Conservation (phyloP, 371 early-diverging fungal species). For the Smittium culicis region DNA sequence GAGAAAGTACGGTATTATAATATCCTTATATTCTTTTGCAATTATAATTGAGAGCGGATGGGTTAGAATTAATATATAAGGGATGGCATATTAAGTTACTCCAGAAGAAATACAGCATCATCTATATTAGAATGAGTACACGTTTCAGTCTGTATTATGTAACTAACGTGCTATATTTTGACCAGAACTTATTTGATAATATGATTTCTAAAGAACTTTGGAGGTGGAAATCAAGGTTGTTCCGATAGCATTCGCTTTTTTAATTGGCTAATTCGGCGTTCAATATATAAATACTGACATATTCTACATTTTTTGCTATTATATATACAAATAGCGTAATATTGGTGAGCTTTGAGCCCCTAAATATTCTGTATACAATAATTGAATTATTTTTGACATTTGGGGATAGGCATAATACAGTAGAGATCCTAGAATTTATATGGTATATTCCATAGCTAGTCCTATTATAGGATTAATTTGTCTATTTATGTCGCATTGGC, state of each 20-base stretch:
- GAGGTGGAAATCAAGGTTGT: neutral
- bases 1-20: neutral
- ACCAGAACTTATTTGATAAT: too few species aligned
- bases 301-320: neutral
- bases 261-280: too few species aligned
- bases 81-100: too few species aligned
- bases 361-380: neutral
- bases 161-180: neutral
- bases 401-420: neutral
- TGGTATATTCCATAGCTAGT: neutral
- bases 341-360: neutral
- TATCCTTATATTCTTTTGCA: neutral
- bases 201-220: neutral
- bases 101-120: neutral
- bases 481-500: neutral
- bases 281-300: too few species aligned
- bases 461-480: neutral
- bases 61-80: neutral
- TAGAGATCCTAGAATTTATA: neutral
- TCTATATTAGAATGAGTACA: neutral
- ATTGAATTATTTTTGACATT: neutral
- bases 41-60: neutral
- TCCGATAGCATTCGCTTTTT: too few species aligned
- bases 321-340: neutral
- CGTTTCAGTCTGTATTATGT: neutral